These are phyloP conservation scores for Cladosporium colombiae DNA, from an alignment of 2,329 filamentous ascomycete species.

Conservation along the genomic window DNA sequence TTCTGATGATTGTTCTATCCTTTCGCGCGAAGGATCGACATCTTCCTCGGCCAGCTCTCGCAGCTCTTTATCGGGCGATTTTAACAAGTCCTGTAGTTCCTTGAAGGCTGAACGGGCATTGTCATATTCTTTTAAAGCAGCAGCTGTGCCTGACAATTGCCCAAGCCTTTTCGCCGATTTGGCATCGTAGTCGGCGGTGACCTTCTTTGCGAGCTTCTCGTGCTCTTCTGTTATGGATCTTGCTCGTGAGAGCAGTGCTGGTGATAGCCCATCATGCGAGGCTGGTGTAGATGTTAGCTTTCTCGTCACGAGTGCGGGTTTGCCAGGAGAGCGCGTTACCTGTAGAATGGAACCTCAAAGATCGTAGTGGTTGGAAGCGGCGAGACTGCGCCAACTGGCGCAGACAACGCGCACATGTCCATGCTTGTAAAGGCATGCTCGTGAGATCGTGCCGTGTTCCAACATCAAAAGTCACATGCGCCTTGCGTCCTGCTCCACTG, in stretches of 20 bases:
- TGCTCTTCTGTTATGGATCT: conserved; percentile 58
- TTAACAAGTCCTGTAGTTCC: conserved; percentile 75
- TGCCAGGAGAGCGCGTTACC: neutral
- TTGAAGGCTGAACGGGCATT: conserved; percentile 58
- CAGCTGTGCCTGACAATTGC: conserved; percentile 54
- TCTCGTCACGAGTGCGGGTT: neutral
- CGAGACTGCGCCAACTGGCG: conserved; percentile 7
- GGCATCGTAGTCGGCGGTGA: conserved; percentile 58
- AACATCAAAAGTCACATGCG: conserved; percentile 7
- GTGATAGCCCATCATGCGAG: conserved; percentile 43
- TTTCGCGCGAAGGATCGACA: conserved; percentile 63
- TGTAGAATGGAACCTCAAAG: neutral
- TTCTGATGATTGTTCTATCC: conserved; percentile 64
- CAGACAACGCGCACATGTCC: conserved; percentile 17
- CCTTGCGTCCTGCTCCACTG: neutral
- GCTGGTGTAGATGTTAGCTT: conserved; percentile 10
- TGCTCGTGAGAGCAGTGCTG: conserved; percentile 57
- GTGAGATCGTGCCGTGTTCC: neutral
- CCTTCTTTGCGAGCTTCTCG: conserved; percentile 51
- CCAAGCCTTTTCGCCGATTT: conserved; percentile 59
- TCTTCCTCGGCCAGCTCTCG: conserved; percentile 66
- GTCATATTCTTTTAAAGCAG: conserved; percentile 59
- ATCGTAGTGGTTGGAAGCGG: conserved; percentile 8
- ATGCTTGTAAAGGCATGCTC: conserved; percentile 15
- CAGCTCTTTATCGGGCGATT: conserved; percentile 58